These are phyloP conservation scores for Triticum monococcum DNA, from an alignment of 176 grass and related monocot species.

Conservation along the genomic window DNA sequence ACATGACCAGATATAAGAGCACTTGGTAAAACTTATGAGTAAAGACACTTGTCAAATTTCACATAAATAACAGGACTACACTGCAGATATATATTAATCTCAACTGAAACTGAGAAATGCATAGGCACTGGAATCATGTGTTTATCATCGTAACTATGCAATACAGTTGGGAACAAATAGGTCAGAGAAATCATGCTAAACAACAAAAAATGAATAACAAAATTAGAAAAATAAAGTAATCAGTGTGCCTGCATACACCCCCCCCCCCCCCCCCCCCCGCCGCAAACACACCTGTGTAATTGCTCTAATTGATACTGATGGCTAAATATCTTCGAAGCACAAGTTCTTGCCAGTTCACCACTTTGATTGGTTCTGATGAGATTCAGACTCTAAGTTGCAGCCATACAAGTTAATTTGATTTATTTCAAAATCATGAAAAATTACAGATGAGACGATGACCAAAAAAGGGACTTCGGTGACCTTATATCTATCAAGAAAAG, in stretches of 20 bases:
- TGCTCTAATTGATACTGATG: too few species aligned
- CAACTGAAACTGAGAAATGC: conserved; percentile 2
- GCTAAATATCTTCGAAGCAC: not conserved
- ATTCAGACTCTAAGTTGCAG: not conserved
- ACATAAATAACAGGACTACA: not conserved
- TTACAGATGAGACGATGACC: not conserved
- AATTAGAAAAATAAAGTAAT: not conserved
- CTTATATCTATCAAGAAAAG: not conserved
- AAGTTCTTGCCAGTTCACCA: not conserved
- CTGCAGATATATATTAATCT: not conserved
- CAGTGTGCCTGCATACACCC: too few species aligned
- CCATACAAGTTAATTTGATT: not conserved
- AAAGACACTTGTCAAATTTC: not conserved
- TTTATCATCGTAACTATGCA: not conserved
- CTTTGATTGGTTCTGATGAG: not conserved
- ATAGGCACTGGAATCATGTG: not conserved
- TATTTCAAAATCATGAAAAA: not conserved
- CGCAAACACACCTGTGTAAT: not conserved
- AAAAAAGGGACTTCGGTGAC: not conserved
- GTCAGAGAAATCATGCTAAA: not conserved
- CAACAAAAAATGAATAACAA: not conserved
- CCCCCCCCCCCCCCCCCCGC: too few species aligned
- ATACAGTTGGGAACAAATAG: not conserved
- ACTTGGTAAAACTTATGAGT: not conserved
- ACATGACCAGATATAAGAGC: not conserved